These are phyloP conservation scores for Didymosphaeria variabile DNA, from an alignment of 2,329 filamentous ascomycete genomes.

Conservation along the genomic window DNA sequence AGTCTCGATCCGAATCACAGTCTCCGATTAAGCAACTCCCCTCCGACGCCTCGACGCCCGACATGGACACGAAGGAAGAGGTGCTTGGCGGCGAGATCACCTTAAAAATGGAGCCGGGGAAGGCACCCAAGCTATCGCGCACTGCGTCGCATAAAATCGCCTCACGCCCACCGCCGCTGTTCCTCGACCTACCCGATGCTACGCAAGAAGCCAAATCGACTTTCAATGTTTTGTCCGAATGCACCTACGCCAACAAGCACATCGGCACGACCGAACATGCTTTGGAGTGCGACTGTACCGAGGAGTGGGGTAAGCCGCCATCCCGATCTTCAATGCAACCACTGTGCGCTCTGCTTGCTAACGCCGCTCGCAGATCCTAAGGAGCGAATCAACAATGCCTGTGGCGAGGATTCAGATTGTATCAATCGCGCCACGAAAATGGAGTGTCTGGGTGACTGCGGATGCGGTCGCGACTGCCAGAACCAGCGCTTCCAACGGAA, in stretches of 20 bases:
- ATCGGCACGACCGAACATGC: slow-evolving; percentile 92
- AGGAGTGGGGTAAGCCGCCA: slow-evolving; percentile 85
- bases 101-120: slow-evolving; percentile 70
- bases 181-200: slow-evolving; percentile 77
- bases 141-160: slow-evolving; percentile 76
- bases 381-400: slow-evolving; percentile 75
- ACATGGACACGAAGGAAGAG: slow-evolving; percentile 59
- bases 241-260: slow-evolving; percentile 89
- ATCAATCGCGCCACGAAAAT: slow-evolving; percentile 99
- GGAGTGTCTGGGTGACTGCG: slow-evolving; percentile 89
- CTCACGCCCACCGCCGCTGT: slow-evolving; percentile 71
- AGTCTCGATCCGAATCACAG: slow-evolving; percentile 41
- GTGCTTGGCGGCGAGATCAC: slow-evolving; percentile 68
- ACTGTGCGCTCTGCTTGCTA: slow-evolving; percentile 34
- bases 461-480: slow-evolving; percentile 86
- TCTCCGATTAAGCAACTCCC: slow-evolving; percentile 45
- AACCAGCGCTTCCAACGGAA: slow-evolving; percentile 94
- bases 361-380: slow-evolving; percentile 57
- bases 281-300: slow-evolving; percentile 92
- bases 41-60: slow-evolving; percentile 47
- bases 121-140: slow-evolving; percentile 76
- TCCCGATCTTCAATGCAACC: slow-evolving; percentile 17
- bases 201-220: slow-evolving; percentile 77
- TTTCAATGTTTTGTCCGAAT: slow-evolving; percentile 84
- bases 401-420: slow-evolving; percentile 95